phyloP scores from a whole-genome alignment of 2,329 filamentous ascomycete genomes.

The Leptographium flavum region DNA sequence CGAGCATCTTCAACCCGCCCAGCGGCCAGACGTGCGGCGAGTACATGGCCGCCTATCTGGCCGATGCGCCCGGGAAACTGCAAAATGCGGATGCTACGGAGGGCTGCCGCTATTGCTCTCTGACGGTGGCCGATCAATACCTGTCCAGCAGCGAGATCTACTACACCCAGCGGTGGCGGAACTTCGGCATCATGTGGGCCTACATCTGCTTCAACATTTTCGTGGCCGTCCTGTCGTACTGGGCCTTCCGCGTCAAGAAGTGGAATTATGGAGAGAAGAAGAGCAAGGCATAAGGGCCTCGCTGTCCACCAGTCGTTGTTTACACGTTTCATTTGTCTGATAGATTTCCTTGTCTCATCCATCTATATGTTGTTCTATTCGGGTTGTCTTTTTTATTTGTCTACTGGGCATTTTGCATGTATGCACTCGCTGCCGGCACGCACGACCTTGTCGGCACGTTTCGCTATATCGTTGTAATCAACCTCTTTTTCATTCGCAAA shows the following conservation, averaged over 20 bases:
- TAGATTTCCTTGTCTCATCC: no score
- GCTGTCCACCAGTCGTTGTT: no score
- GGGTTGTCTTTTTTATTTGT: no score
- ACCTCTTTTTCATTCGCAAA: no score
- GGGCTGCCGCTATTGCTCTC: constrained; percentile 53
- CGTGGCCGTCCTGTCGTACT: constrained; percentile 47
- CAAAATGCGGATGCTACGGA: constrained; percentile 41
- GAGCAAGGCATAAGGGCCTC: background rate
- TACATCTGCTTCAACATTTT: constrained; percentile 51
- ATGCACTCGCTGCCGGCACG: no score
- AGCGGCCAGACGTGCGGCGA: constrained; percentile 44
- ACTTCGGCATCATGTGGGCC: constrained; percentile 56
- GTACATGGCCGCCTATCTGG: constrained; percentile 47
- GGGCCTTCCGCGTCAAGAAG: constrained; percentile 39
- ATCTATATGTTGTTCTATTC: no score
- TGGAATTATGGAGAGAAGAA: constrained; percentile 8
- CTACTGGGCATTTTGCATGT: no score
- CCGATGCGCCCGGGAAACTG: constrained; percentile 38
- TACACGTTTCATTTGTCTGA: no score
- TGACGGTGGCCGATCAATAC: constrained; percentile 47
- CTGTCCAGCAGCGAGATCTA: constrained; percentile 30
- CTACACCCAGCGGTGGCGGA: constrained; percentile 47
- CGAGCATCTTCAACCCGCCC: constrained; percentile 50
- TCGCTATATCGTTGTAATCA: no score
- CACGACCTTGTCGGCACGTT: no score